phyloP scores from a whole-genome alignment of 164 flowering plant species.

The Aristolochia contorta region DNA sequence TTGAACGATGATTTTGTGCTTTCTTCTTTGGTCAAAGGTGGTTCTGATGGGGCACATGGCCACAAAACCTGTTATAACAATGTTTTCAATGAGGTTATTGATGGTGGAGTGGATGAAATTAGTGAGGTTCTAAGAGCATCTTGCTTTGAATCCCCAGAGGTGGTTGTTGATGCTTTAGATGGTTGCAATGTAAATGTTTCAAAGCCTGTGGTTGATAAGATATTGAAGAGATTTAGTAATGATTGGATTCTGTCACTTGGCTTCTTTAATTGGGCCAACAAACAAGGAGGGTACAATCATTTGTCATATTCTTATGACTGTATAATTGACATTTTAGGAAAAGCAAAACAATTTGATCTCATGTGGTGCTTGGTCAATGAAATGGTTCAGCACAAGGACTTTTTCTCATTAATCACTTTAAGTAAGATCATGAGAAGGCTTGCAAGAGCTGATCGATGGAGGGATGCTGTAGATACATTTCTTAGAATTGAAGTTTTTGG shows the following conservation, averaged over 20 bases:
- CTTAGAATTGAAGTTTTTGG: slow-evolving; percentile 37
- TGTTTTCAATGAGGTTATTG: slow-evolving; percentile 4
- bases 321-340: slow-evolving; percentile 61
- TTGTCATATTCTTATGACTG: slow-evolving; percentile 25
- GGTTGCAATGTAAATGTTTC: slow-evolving; percentile 19
- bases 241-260: slow-evolving; percentile 54
- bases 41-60: slow-evolving; percentile 23
- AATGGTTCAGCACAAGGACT: slow-evolving; percentile 30
- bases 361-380: slow-evolving; percentile 55
- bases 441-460: slow-evolving; percentile 31
- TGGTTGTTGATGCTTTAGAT: slow-evolving; percentile 31
- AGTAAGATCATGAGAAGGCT: slow-evolving; percentile 49
- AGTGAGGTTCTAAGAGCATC: slow-evolving; percentile 23
- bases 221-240: slow-evolving; percentile 42
- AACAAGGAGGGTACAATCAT: slow-evolving; percentile 28
- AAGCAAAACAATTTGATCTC: slow-evolving; percentile 34
- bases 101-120: slow-evolving; percentile 26
- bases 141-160: slow-evolving; percentile 19
- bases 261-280: slow-evolving; percentile 49
- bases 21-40: slow-evolving; percentile 17
- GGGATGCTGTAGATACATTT: slow-evolving; percentile 40
- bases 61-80: background rate
- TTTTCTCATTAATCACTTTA: slow-evolving; percentile 36
- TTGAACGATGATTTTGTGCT: slow-evolving; percentile 40
- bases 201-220: slow-evolving; percentile 26